Conservation (phyloP, 2,329 filamentous ascomycete species). For the Aspergillus latus region DNA sequence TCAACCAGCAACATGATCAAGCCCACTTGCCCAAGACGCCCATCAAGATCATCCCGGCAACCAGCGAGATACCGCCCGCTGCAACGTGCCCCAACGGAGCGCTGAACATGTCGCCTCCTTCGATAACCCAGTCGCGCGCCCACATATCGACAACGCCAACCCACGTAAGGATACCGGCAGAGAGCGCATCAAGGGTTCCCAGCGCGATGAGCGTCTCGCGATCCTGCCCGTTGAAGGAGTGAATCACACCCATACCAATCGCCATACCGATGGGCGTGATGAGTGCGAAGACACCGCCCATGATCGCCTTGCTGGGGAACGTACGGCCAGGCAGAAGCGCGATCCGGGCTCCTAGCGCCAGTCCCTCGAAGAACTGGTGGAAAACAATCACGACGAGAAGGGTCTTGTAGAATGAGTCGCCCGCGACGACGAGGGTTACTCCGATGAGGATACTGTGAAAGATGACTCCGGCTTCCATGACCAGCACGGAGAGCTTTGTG, state of each 20-base stretch:
- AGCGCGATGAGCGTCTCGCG: conserved; percentile 67
- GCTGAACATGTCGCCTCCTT: conserved; percentile 56
- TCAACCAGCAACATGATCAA: conserved; percentile 29
- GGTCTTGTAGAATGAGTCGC: conserved; percentile 53
- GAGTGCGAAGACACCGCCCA: conserved; percentile 65
- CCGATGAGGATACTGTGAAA: conserved; percentile 67
- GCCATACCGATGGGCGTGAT: conserved; percentile 78
- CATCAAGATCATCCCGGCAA: conserved; percentile 68
- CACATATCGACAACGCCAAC: conserved; percentile 79
- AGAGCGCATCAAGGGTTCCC: conserved; percentile 71
- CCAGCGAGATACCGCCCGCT: conserved; percentile 54
- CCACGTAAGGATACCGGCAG: conserved; percentile 76
- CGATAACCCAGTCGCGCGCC: conserved; percentile 70
- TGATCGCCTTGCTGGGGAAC: conserved; percentile 51
- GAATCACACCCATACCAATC: conserved; percentile 71
- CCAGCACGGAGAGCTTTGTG: conserved; percentile 61
- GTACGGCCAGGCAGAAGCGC: conserved; percentile 51
- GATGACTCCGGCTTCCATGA: conserved; percentile 71
- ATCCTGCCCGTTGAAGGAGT: conserved; percentile 72
- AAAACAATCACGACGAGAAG: conserved; percentile 67
- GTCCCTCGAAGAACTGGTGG: conserved; percentile 75
- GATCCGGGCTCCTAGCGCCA: conserved; percentile 71
- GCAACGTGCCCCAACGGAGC: conserved; percentile 51
- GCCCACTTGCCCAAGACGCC: conserved; percentile 75
- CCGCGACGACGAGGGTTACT: conserved; percentile 46